These are phyloP conservation scores for Cordyceps militaris DNA, from an alignment of 2,329 filamentous ascomycete genomes.

Conservation along the genomic window DNA sequence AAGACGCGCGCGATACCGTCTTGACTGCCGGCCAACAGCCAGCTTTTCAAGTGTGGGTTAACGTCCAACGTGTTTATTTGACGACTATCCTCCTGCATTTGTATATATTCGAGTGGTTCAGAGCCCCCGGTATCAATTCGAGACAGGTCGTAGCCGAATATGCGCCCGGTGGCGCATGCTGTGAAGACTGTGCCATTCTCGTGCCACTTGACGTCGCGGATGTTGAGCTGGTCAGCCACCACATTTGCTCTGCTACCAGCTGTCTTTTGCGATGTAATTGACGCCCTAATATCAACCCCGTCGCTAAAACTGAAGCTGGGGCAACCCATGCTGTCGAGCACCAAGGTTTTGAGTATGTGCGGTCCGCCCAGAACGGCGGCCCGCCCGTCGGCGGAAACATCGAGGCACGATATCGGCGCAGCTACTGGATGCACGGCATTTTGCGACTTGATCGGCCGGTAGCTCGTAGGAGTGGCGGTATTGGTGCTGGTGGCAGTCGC, in stretches of 20 bases:
- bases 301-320: conserved; percentile 36
- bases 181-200: conserved; percentile 51
- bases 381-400: conserved; percentile 49
- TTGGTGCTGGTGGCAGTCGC: conserved; percentile 40
- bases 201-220: conserved; percentile 56
- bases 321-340: conserved; percentile 39
- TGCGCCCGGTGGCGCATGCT: conserved; percentile 56
- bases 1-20: conserved; percentile 57
- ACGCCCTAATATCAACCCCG: conserved; percentile 49
- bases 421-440: conserved; percentile 46
- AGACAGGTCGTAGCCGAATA: conserved; percentile 56
- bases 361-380: conserved; percentile 50
- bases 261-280: conserved; percentile 44
- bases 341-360: conserved; percentile 55
- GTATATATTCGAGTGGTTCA: conserved; percentile 46
- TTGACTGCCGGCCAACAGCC: conserved; percentile 55
- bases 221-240: conserved; percentile 51
- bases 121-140: conserved; percentile 38
- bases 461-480: conserved; percentile 29
- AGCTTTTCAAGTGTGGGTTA: conserved; percentile 51
- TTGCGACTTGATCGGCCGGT: conserved; percentile 49
- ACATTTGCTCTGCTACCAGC: conserved; percentile 34
- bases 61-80: conserved; percentile 59
- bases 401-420: conserved; percentile 50
- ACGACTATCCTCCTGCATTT: conserved; percentile 53